These are phyloP conservation scores for Meira miltonrushii DNA, from an alignment of 1,284 basidiomycete genomes.

Conservation along the genomic window DNA sequence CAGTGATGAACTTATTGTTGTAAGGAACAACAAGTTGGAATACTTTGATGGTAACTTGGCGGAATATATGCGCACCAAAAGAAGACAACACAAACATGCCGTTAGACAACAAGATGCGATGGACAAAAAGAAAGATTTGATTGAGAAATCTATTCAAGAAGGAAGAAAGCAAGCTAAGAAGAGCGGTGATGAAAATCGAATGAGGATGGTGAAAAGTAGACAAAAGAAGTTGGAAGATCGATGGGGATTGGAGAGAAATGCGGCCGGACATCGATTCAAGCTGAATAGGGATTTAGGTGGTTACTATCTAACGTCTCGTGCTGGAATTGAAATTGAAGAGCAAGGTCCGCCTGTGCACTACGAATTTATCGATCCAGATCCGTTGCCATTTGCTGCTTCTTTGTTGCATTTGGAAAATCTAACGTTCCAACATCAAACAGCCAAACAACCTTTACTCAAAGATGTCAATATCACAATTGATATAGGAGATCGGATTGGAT, in stretches of 20 bases:
- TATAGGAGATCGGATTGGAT: conserved; percentile 60
- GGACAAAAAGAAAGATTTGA: conserved; percentile 59
- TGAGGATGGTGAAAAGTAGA: conserved; percentile 60
- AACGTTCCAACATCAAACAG: conserved; percentile 55
- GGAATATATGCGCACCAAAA: conserved; percentile 60
- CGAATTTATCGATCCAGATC: conserved; percentile 57
- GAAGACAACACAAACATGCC: conserved; percentile 58
- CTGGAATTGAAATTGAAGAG: conserved; percentile 59
- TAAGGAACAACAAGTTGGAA: conserved; percentile 60
- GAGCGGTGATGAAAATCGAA: conserved; percentile 63
- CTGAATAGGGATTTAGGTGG: conserved; percentile 61
- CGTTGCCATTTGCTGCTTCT: conserved; percentile 59
- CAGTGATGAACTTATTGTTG: conserved; percentile 65
- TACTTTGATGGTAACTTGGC: conserved; percentile 63
- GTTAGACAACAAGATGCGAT: conserved; percentile 60
- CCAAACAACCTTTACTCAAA: conserved; percentile 55
- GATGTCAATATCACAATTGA: conserved; percentile 61
- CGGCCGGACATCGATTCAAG: conserved; percentile 58
- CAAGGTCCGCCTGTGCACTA: conserved; percentile 58
- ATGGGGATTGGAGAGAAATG: conserved; percentile 59
- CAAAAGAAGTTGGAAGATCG: conserved; percentile 64
- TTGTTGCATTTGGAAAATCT: conserved; percentile 60
- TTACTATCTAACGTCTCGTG: conserved; percentile 57
- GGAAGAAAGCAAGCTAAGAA: conserved; percentile 60
- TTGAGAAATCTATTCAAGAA: conserved; percentile 57